Conservation (phyloP, 1,284 basidiomycete genomes). For the Psilocybe mexicana region DNA sequence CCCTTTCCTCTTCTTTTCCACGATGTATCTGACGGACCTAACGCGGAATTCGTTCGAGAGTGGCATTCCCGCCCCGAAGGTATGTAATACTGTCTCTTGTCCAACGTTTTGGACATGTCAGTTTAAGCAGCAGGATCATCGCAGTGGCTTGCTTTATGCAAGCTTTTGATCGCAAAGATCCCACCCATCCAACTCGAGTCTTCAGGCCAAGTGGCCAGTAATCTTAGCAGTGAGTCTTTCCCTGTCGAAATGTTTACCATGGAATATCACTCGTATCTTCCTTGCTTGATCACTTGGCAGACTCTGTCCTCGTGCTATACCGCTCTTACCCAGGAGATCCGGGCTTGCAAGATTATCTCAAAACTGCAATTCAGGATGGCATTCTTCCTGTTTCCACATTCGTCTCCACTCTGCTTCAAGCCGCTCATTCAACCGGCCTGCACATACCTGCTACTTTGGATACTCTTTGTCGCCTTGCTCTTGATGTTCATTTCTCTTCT, state of each 20-base stretch:
- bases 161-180: slow-evolving; percentile 55
- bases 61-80: slow-evolving; percentile 62
- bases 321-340: slow-evolving; percentile 65
- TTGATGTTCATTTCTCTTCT: slow-evolving; percentile 62
- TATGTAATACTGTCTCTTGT: slow-evolving; percentile 24
- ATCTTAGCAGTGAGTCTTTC: slow-evolving; percentile 46
- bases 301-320: slow-evolving; percentile 66
- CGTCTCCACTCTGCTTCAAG: slow-evolving; percentile 53
- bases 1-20: background rate
- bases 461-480: slow-evolving; percentile 62
- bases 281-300: slow-evolving; percentile 34
- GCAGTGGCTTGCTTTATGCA: slow-evolving; percentile 68
- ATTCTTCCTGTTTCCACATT: slow-evolving; percentile 59
- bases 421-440: slow-evolving; percentile 50
- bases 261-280: background rate
- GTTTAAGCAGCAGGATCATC: slow-evolving; percentile 6
- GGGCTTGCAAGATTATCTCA: slow-evolving; percentile 61
- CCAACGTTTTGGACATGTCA: background rate
- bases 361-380: slow-evolving; percentile 53
- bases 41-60: slow-evolving; percentile 72
- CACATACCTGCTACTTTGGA: slow-evolving; percentile 66
- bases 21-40: slow-evolving; percentile 66
- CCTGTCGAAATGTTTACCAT: background rate
- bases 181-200: slow-evolving; percentile 34
- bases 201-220: slow-evolving; percentile 39